These are phyloP conservation scores for Scheffersomyces illinoinensis DNA, from an alignment of 1,139 yeast genomes.

Conservation along the genomic window DNA sequence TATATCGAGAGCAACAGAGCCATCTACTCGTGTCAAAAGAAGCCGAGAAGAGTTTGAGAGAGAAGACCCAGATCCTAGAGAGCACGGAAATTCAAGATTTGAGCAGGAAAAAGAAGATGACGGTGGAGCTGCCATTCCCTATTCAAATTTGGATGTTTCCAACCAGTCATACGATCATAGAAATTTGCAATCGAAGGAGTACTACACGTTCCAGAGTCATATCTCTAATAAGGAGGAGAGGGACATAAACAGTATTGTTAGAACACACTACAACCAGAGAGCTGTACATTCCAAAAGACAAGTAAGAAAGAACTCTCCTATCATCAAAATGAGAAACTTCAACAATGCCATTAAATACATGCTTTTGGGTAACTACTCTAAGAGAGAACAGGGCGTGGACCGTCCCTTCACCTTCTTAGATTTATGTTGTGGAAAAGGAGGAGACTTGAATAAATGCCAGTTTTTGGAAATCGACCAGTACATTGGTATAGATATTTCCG, in stretches of 20 bases:
- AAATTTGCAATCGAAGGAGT: conserved; percentile 16
- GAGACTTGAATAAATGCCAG: conserved; percentile 90
- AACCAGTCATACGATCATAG: conserved; percentile 25
- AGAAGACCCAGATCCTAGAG: conserved; percentile 7
- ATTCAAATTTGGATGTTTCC: conserved; percentile 31
- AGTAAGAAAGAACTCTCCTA: conserved; percentile 76
- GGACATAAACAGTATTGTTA: conserved; percentile 61
- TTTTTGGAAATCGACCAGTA: conserved; percentile 72
- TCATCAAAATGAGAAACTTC: conserved; percentile 81
- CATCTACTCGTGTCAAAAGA: conserved; percentile 8
- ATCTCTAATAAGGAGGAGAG: conserved; percentile 35
- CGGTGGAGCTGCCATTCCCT: conserved; percentile 25
- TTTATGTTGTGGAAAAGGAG: conserved; percentile 97
- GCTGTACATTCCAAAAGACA: conserved; percentile 67
- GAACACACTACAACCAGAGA: conserved; percentile 83
- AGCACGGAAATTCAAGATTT: conserved; percentile 1
- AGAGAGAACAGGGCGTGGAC: conserved; percentile 46
- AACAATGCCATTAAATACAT: conserved; percentile 91
- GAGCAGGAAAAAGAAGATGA: conserved; percentile 6
- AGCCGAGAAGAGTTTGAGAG: conserved; percentile 15
- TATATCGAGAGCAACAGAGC: conserved; percentile 8
- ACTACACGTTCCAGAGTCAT: conserved; percentile 44
- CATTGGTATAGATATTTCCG: conserved; percentile 90
- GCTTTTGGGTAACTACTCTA: conserved; percentile 69
- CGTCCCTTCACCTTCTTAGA: conserved; percentile 56